phyloP scores from a whole-genome alignment of 1,139 yeast genomes.

The Suhomyces chickasaworum region DNA sequence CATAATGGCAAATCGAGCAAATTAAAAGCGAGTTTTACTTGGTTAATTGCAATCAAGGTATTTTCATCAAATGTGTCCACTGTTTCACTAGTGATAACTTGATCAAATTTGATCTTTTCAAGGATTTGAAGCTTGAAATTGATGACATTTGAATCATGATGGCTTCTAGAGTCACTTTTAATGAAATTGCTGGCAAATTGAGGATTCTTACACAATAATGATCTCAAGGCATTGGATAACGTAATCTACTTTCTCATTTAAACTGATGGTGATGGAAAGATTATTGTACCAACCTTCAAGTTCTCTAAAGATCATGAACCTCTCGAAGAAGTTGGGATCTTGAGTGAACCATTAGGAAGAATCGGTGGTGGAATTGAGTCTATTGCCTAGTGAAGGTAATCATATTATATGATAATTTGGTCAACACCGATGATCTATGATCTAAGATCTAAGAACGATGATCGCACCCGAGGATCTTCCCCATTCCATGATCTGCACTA shows the following conservation, averaged over 20 bases:
- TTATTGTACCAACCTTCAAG: background rate
- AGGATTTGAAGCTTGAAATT: background rate
- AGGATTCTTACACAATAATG: background rate
- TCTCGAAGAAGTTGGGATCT: background rate
- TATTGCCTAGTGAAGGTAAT: too few relatives aligned
- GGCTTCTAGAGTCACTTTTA: background rate
- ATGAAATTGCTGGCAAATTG: background rate
- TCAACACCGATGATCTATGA: too few relatives aligned
- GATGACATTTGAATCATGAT: background rate
- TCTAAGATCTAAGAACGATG: too few relatives aligned
- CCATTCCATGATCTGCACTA: too few relatives aligned
- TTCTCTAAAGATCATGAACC: background rate
- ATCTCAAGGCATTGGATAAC: background rate
- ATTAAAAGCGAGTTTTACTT: background rate
- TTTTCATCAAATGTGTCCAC: background rate
- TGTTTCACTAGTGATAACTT: background rate
- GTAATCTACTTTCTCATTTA: background rate
- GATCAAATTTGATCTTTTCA: background rate
- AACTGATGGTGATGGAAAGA: background rate
- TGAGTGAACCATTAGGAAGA: background rate
- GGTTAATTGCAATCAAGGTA: background rate
- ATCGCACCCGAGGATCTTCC: too few relatives aligned
- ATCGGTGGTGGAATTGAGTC: too few relatives aligned
- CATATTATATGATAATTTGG: too few relatives aligned
- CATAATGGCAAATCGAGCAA: background rate